A percentile compares a stretch with the other conserved stretches of the same genome.
Conservation (phyloP, 768 basidiomycete genomes). For the Termitomyces sp. region DNA sequence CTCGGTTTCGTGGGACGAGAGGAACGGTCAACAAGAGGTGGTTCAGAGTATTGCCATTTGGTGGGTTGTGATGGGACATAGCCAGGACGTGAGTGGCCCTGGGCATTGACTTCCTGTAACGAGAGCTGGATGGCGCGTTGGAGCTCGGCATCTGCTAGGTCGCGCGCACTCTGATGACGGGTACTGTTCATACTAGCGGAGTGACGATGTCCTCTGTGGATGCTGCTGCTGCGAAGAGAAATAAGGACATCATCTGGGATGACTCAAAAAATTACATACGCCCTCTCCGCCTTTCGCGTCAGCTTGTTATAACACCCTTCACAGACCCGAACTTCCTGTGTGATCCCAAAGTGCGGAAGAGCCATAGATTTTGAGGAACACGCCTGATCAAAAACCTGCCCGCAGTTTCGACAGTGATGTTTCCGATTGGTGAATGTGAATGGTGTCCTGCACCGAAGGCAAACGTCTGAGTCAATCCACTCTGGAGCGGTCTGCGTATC, state of each 20-base stretch:
- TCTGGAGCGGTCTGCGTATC: conserved; percentile 91
- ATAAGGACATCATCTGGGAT: neutral
- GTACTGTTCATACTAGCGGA: conserved; percentile 53
- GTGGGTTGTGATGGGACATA: conserved; percentile 69
- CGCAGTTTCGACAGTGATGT: conserved; percentile 98
- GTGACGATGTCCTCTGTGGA: conserved; percentile 52
- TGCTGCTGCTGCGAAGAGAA: conserved; percentile 15
- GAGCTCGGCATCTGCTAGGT: conserved; percentile 81
- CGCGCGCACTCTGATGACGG: conserved; percentile 56
- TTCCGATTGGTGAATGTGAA: conserved; percentile 97
- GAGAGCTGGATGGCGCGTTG: conserved; percentile 93
- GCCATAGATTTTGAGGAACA: conserved; percentile 86
- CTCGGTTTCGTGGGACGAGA: conserved; percentile 39
- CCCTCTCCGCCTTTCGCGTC: conserved; percentile 58
- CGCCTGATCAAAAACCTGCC: conserved; percentile 91
- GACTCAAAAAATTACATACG: conserved; percentile 33
- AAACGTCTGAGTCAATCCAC: conserved; percentile 96
- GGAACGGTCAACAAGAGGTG: conserved; percentile 62
- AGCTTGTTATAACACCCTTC: conserved; percentile 87
- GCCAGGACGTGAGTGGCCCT: conserved; percentile 51
- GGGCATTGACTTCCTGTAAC: conserved; percentile 69
- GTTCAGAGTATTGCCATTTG: conserved; percentile 64
- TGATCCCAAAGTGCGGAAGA: conserved; percentile 91
- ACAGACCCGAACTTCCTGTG: conserved; percentile 90
- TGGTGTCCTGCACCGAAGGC: conserved; percentile 85